Evolutionary conservation across 129 eudicot species (phyloP).

Genomic region (Heracleum sosnowskyi): DNA sequence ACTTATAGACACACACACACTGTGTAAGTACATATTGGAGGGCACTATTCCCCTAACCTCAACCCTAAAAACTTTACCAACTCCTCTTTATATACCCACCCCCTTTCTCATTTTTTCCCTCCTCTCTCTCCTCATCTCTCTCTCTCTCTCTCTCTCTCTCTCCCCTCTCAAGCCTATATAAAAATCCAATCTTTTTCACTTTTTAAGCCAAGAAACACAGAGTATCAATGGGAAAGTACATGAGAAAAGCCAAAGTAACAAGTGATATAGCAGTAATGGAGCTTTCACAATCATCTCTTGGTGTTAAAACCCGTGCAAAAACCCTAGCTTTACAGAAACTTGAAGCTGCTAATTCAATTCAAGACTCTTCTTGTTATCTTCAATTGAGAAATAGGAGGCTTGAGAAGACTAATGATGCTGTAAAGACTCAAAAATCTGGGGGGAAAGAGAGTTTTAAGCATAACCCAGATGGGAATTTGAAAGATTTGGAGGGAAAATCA

Average conservation of each 20-base stretch:
- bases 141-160: constrained; percentile 68
- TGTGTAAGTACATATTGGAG: not conserved
- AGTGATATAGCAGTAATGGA: constrained; percentile 5
- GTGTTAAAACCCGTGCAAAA: constrained; percentile 6
- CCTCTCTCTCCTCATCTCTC: constrained; percentile 3
- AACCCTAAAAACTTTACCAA: constrained; percentile 4
- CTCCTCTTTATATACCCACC: constrained; percentile 3
- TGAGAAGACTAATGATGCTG: constrained; percentile 38
- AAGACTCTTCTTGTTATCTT: constrained; percentile 37
- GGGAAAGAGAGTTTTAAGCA: not conserved
- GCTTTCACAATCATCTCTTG: constrained; percentile 11
- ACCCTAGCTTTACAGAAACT: constrained; percentile 3
- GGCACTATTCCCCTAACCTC: constrained; percentile 2
- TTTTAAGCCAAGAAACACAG: not conserved
- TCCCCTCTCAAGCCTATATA: not conserved
- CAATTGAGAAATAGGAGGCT: constrained; percentile 70
- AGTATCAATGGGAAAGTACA: constrained; percentile 6
- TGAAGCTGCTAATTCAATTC: not conserved
- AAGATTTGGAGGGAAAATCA: constrained; percentile 6
- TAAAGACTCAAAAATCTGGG: constrained; percentile 12
- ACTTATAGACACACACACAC: not conserved
- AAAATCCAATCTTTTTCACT: constrained; percentile 28
- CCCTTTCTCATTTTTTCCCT: constrained; percentile 5
- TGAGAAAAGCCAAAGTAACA: constrained; percentile 13
- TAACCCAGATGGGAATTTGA: constrained; percentile 17